Evolutionary conservation across 148 eudicot genomes (phyloP), one percentile per base, ranked within the genome.

Genomic region (Dianthus caryophyllus): DNA sequence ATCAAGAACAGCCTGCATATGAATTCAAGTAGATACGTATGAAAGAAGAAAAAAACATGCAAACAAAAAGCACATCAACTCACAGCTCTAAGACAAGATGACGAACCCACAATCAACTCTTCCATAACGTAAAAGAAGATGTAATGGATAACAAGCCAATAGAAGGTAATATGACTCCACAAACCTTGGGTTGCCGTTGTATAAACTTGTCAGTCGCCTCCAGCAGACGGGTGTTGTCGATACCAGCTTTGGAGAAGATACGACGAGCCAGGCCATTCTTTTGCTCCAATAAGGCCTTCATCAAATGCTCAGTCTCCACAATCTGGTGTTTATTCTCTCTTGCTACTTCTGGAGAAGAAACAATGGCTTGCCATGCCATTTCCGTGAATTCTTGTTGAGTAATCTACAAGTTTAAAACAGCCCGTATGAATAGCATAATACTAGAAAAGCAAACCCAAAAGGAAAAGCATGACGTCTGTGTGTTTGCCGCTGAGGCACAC

Each of bases 311-410:
- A 0, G 95, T 89, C 89, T 93, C 96, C 76, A 93, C 89, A 26
- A 93, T 93, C 82, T 87, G 98, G 77, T 93, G 98, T 77, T 86
- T 93, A 59, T 89, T 85, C 75, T 89, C 96, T 71, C 88, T 93
- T 14, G 96, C 96, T 77, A 87, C 84, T 70, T 93, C 96, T 17
- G 98, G 98, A 6, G 91, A 87, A 24, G 96, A 79, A 44, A 89
- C 95, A 73, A 93, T 83, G 43, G 95, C 87, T 87, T 93, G 98
- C 98, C 98, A 93, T 36, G 98, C 98, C 94, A 84, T 93, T 44
- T 93, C 98, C 0, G 98, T 93, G 39, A 87, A 93, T 51, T 93
- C 98, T 80, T 84, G 85, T 68, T 93, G 91, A 24, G 88, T 78
- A 73, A 93, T 93, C 98, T 93, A 79, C 72, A 65, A 51, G 6